Base-by-base conservation (phyloP, 1,284 basidiomycete species). In the Pseudozyma thailandica region DNA sequence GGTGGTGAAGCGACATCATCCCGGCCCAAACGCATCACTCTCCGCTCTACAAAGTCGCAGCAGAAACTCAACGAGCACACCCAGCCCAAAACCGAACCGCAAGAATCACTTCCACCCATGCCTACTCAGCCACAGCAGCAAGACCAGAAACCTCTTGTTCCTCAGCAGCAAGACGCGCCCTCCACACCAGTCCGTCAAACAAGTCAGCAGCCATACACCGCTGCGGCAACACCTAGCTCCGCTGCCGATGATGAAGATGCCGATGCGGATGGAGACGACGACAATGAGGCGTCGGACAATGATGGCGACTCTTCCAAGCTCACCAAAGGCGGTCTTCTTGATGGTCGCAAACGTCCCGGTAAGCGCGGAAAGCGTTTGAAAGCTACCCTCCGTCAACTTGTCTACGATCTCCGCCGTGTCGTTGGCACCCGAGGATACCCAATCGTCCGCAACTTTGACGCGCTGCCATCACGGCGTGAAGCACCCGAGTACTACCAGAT, bases 401-500 rank as follows among this genome's bases (percentile, higher is more conserved):
- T 80, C 8, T 31, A 64, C 46, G 64, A 59, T 18, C 57, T 80
- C 12, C 69, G 65, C 39, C 47, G 58, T 20, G 53, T 72, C 15
- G 41, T 61, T 13, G 64, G 68, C 38, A 33, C 41, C n/a, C 64
- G 71, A 12, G 75, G 71, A 43, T 72, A 61, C 30, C 51, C 53
- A 16, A 27, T 74, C 45, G 59, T 64, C 13, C 72, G 72, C 13
- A 54, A 72, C 54, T 82, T 82, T 45, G 55, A 74, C n/a, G 48
- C 69, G 43, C 72, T 82, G 23, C 81, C 81, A 10, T 60, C 73
- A 27, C 65, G 57, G 10, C 33, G 43, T n/a, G 63, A 80, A 31
- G 70, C 72, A 33, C 81, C 81, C 2, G 74, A 82, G 41, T 82
- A 82, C 71, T 82, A 82, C 52, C 72, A 77, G 41, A 57, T 79